phyloP scores from a whole-genome alignment of 768 basidiomycete species.

The Russula vinacea region DNA sequence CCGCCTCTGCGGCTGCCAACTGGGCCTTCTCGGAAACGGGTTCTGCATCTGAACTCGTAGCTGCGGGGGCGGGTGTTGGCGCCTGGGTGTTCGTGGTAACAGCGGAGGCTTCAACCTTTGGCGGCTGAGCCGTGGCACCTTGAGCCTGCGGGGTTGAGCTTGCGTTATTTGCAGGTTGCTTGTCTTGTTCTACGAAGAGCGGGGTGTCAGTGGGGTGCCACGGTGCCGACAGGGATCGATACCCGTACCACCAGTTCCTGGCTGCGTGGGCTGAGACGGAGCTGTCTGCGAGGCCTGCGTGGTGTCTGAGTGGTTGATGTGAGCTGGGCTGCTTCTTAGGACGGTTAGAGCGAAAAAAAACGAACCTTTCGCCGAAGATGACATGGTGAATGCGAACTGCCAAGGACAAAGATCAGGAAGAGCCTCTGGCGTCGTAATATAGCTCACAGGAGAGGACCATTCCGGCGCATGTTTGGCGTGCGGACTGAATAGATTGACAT shows the following conservation, averaged over 20 bases:
- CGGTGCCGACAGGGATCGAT: too few relatives aligned
- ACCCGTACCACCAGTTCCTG: neutral
- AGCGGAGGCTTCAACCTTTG: neutral
- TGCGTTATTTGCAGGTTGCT: neutral
- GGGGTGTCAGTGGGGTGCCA: neutral
- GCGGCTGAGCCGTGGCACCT: neutral
- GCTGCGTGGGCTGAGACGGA: too few relatives aligned
- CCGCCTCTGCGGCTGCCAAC: neutral
- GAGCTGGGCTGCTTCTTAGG: neutral
- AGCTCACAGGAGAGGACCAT: too few relatives aligned
- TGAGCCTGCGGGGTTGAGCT: neutral
- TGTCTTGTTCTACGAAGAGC: neutral
- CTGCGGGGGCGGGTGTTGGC: neutral
- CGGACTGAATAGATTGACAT: too few relatives aligned
- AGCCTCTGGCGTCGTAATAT: too few relatives aligned
- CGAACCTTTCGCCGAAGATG: conserved; percentile 2
- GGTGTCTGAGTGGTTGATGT: neutral
- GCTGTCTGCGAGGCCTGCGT: neutral
- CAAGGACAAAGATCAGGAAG: neutral
- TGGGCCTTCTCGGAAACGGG: neutral
- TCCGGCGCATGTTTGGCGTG: too few relatives aligned
- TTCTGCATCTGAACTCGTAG: neutral
- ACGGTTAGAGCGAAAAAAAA: neutral
- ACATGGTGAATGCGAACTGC: neutral
- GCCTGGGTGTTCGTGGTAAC: neutral